Base-by-base conservation (phyloP, 2,329 filamentous ascomycete genomes). In the Ophiosphaerella herpotricha region DNA sequence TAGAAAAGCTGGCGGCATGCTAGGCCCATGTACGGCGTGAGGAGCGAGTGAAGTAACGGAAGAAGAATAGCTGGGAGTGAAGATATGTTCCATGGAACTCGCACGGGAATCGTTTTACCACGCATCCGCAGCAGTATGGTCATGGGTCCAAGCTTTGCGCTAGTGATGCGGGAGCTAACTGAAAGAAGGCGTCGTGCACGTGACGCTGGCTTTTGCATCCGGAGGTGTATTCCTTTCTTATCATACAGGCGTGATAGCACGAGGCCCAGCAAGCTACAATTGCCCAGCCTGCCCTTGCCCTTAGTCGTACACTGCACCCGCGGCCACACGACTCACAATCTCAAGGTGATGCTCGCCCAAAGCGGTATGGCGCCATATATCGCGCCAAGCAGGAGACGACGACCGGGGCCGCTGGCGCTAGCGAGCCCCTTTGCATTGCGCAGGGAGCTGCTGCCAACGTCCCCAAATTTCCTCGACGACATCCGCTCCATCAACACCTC, bases 361-460 rank as follows among this genome's bases (percentile, higher is more conserved):
- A 57, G 43, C 26, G 52, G 48, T 52, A 47, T 38, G 52, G 64
- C 57, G 64, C 57, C 61, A 60, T 55, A 54, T 63, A 58, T 54
- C 39, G 58, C 52, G 63, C 61, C 62, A 62, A 60, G 66, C 61
- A 60, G 61, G 67, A 61, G 61, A 65, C 52, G 44, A 55, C 64
- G 60, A 64, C 68, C 64, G 55, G 66, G 67, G 65, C 57, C 48
- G 43, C 56, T 39, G 43, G 48, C 61, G 57, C 63, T 71, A 71
- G 68, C 67, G 70, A 73, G 67, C 70, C 70, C 70, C 69, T 72
- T 72, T 72, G 69, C 68, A 67, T 69, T 58, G 70, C 67, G 64
- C 64, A 63, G 65, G 62, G 63, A 69, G 66, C 62, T 60, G 61
- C 60, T 70, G 67, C 66, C 69, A 70, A 67, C 68, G 67, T 70